Evolutionary conservation across 2,329 filamentous ascomycete genomes (phyloP).

Genomic region (Diplodia seriata): DNA sequence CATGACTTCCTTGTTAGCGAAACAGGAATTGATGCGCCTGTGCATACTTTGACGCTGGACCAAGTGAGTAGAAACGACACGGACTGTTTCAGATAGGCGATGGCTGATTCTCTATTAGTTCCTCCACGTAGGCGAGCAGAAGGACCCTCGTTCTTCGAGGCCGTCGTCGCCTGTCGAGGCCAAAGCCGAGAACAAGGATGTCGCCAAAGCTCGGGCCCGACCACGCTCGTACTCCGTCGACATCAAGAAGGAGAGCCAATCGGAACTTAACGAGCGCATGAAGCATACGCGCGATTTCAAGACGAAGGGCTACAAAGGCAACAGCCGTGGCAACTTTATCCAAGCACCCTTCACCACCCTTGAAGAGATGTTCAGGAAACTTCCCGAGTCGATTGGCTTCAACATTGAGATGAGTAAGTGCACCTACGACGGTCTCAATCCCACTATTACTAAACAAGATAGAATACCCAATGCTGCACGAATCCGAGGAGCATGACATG

Average conservation of each 20-base stretch:
- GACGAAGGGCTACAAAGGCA: slow-evolving; percentile 92
- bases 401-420: slow-evolving; percentile 89
- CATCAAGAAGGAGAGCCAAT: slow-evolving; percentile 52
- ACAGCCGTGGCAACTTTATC: slow-evolving; percentile 91
- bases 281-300: slow-evolving; percentile 97
- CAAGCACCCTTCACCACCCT: slow-evolving; percentile 95
- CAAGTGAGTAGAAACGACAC: slow-evolving; percentile 56
- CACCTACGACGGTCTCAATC: background rate
- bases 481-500: slow-evolving; percentile 95
- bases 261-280: slow-evolving; percentile 82
- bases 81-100: slow-evolving; percentile 32
- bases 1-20: slow-evolving; percentile 98
- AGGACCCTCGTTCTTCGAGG: slow-evolving; percentile 55
- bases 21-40: slow-evolving; percentile 94
- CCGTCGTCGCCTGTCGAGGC: slow-evolving; percentile 52
- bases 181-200: slow-evolving; percentile 34
- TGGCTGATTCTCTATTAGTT: slow-evolving; percentile 56
- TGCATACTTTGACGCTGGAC: slow-evolving; percentile 92
- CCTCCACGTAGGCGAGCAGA: slow-evolving; percentile 76
- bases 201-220: slow-evolving; percentile 38
- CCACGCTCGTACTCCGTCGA: slow-evolving; percentile 67
- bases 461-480: slow-evolving; percentile 96
- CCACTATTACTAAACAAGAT: slow-evolving; percentile 33
- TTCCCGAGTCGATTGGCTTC: slow-evolving; percentile 86
- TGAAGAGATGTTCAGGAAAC: slow-evolving; percentile 86